Conservation (phyloP, 768 basidiomycete genomes). For the Suillus subalutaceus region DNA sequence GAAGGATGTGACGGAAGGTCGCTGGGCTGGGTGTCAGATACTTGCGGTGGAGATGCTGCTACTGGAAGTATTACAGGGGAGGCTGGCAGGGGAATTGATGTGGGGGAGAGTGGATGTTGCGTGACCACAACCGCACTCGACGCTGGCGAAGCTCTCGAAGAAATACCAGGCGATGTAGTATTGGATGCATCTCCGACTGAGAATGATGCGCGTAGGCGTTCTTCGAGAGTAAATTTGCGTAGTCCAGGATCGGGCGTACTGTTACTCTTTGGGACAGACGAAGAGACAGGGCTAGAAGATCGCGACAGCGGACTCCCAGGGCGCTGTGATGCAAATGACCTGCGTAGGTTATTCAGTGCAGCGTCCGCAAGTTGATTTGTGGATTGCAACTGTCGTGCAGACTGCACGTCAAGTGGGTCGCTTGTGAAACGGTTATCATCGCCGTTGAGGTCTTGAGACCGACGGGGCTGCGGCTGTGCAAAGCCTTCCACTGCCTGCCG, state of each 20-base stretch:
- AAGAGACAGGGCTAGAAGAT: constrained; percentile 29
- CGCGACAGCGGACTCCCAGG: constrained; percentile 27
- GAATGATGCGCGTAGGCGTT: constrained; percentile 70
- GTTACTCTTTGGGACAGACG: constrained; percentile 17
- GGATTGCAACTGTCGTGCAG: constrained; percentile 36
- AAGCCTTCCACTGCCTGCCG: constrained; percentile 73
- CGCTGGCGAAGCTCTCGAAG: constrained; percentile 46
- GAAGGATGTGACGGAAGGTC: not conserved
- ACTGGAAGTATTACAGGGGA: constrained; percentile 32
- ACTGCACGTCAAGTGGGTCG: constrained; percentile 37
- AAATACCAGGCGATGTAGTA: constrained; percentile 42
- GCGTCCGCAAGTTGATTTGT: constrained; percentile 27
- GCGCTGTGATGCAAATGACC: constrained; percentile 60
- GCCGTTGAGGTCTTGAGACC: constrained; percentile 35
- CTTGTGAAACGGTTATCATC: constrained; percentile 35
- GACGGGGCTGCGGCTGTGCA: constrained; percentile 49
- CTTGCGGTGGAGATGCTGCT: constrained; percentile 1
- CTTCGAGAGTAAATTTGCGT: constrained; percentile 69
- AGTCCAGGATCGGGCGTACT: constrained; percentile 23
- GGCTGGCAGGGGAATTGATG: constrained; percentile 47
- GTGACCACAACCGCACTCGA: constrained; percentile 28
- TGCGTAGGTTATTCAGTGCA: constrained; percentile 52
- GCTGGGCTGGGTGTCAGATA: not conserved
- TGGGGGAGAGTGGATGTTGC: constrained; percentile 44
- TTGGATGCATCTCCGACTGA: constrained; percentile 58